Conservation (phyloP, 2,329 filamentous ascomycete genomes). For the Neofusicoccum parvum region DNA sequence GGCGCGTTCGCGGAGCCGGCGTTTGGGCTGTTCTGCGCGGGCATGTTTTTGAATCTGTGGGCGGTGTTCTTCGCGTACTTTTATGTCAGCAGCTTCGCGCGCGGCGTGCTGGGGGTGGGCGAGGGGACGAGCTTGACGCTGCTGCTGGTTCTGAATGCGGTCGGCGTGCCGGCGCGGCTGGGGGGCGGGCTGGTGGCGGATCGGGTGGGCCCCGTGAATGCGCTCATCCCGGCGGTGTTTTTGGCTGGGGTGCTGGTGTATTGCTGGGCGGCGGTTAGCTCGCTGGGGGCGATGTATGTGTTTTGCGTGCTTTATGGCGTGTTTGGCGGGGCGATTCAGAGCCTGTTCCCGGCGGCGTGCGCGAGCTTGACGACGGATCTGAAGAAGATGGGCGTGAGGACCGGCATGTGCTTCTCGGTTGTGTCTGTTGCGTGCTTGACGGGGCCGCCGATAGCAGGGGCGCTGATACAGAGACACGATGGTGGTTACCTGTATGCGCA, state of each 20-base stretch:
- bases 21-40: constrained; percentile 51
- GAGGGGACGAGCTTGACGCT: constrained; percentile 40
- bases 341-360: constrained; percentile 47
- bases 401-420: constrained; percentile 46
- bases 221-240: constrained; percentile 48
- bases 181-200: background rate
- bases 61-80: constrained; percentile 60
- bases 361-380: constrained; percentile 47
- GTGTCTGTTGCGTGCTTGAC: constrained; percentile 42
- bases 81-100: constrained; percentile 41
- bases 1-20: constrained; percentile 57
- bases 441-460: constrained; percentile 43
- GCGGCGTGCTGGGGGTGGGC: background rate
- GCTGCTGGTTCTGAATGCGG: constrained; percentile 55
- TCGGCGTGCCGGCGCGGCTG: constrained; percentile 53
- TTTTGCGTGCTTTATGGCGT: constrained; percentile 52
- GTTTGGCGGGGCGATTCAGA: constrained; percentile 49
- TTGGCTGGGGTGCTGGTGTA: constrained; percentile 29
- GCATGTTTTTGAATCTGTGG: constrained; percentile 49
- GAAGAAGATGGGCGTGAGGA: constrained; percentile 42
- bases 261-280: constrained; percentile 44
- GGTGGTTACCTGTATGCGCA: no score
- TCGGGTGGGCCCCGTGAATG: constrained; percentile 38
- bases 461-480: constrained; percentile 30
- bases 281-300: constrained; percentile 41